Percentiles rank a stretch among this genome's conserved stretches.
These are phyloP conservation scores for Nakazawaea sp. DNA, from an alignment of 805 yeast species.

Conservation along the genomic window DNA sequence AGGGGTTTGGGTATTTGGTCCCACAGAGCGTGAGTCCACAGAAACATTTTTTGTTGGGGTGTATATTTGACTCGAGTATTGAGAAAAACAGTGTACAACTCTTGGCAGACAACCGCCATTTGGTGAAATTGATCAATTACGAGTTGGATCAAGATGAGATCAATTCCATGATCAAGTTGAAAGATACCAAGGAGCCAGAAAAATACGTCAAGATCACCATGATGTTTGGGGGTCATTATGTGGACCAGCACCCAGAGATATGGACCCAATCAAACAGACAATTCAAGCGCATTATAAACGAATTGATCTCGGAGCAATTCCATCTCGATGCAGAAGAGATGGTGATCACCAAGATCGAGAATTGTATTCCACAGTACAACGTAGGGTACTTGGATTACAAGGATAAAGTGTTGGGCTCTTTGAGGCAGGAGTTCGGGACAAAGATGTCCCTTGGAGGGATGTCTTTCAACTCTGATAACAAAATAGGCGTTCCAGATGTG, in stretches of 20 bases:
- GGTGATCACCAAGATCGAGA: constrained; percentile 23
- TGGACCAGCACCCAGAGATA: constrained; percentile 3
- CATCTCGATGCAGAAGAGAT: constrained; percentile 23
- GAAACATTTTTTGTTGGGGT: constrained; percentile 64
- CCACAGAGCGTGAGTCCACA: constrained; percentile 49
- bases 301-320: constrained; percentile 24
- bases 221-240: constrained; percentile 82
- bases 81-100: constrained; percentile 40
- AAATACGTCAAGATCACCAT: constrained; percentile 70
- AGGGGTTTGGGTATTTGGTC: constrained; percentile 85
- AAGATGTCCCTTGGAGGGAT: constrained; percentile 67
- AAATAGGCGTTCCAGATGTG: constrained; percentile 89
- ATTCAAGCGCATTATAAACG: constrained; percentile 5
- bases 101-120: constrained; percentile 8
- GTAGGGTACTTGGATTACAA: constrained; percentile 57
- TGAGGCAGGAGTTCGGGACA: constrained; percentile 28
- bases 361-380: constrained; percentile 75
- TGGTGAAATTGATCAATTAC: constrained; percentile 13
- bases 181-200: constrained; percentile 11
- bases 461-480: constrained; percentile 51
- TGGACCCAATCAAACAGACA: constrained; percentile 8
- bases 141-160: constrained; percentile 14
- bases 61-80: constrained; percentile 84
- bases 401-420: constrained; percentile 24
- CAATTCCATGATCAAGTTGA: constrained; percentile 12